Evolutionary conservation across 2,329 filamentous ascomycete species (phyloP), one percentile per base, ranked within the genome.

Genomic region (Bipolaris gigantea): DNA sequence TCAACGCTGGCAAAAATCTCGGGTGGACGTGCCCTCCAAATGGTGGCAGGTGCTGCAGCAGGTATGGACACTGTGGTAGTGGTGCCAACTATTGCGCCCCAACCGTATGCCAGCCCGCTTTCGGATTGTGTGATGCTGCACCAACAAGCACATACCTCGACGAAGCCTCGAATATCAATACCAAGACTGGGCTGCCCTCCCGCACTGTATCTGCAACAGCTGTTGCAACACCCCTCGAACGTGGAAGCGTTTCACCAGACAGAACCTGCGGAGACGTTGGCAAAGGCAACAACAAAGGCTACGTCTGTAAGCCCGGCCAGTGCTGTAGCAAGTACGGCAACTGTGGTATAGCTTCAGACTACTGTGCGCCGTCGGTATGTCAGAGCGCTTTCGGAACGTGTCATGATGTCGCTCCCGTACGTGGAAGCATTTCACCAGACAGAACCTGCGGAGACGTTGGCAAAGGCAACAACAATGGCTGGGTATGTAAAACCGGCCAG

Each of bases 401-500:
- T 36, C 40, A 49, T 40, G 30, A 19, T 18, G 19, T 40, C n/a
- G n/a, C 18, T 9, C 46, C 33, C 15, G 13, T 8, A 32, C 32
- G 38, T 25, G 51, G 51, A 39, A 45, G 45, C 33, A 11, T 40
- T 16, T 44, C 51, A 16, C 51, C 39, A 13, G 51, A 54, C 27
- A 41, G 51, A 16, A 54, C 45, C n/a, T 54, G 51, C 16, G 51
- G 51, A 34, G 41, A 54, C 10, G 32, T 39, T 30, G n/a, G 30
- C 1, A 54, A 54, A 33, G 51, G 51, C 27, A 27, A 27, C 30
- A 54, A 54, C 10, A 49, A 30, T 70, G 38, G 76, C 72, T 59
- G 47, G 55, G n/a, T 76, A 73, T 58, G 76, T 73, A 15, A 60
- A 35, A 27, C 45, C 13, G 51, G 51, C 45, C 11, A 70, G 51